Evolutionary conservation across 257 asterid genomes (phyloP).

Genomic region (Eucommia ulmoides): DNA sequence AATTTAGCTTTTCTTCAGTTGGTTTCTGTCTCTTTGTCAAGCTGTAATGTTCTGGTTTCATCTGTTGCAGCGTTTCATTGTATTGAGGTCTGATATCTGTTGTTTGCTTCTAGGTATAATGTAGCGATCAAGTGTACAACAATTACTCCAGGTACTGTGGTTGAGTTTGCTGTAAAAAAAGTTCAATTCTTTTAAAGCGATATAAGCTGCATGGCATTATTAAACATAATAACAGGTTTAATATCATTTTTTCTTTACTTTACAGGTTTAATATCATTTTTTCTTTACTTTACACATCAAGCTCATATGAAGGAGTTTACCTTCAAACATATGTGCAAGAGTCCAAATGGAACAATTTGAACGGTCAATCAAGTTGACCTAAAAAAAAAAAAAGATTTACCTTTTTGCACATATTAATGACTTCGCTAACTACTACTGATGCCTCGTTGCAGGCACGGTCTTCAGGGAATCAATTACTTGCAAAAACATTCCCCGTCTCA

Average conservation of each 20-base stretch:
- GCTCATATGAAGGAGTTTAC: slow-evolving; percentile 75
- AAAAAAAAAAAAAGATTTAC: too few relatives aligned
- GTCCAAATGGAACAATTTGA: slow-evolving; percentile 97
- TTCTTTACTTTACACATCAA: slow-evolving; percentile 42
- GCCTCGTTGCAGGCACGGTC: slow-evolving; percentile 59
- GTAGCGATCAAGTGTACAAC: slow-evolving; percentile 99
- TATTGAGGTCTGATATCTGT: slow-evolving; percentile 3
- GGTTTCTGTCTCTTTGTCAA: not conserved
- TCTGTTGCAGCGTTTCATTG: not conserved
- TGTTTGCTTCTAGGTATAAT: slow-evolving; percentile 54
- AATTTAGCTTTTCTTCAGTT: not conserved
- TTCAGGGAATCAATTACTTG: slow-evolving; percentile 94
- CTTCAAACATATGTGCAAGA: slow-evolving; percentile 89
- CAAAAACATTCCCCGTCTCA: slow-evolving; percentile 88
- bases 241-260: not conserved
- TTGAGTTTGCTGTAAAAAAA: not conserved
- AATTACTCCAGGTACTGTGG: slow-evolving; percentile 77
- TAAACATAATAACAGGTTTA: not conserved
- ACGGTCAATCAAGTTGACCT: slow-evolving; percentile 55
- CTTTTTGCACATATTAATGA: too few relatives aligned
- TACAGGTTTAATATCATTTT: too few relatives aligned
- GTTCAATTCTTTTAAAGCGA: not conserved
- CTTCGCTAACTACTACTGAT: too few relatives aligned
- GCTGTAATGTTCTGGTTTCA: not conserved
- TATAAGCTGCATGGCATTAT: not conserved